Conservation (phyloP, 2,329 filamentous ascomycete genomes). For the Botrytis medusae region DNA sequence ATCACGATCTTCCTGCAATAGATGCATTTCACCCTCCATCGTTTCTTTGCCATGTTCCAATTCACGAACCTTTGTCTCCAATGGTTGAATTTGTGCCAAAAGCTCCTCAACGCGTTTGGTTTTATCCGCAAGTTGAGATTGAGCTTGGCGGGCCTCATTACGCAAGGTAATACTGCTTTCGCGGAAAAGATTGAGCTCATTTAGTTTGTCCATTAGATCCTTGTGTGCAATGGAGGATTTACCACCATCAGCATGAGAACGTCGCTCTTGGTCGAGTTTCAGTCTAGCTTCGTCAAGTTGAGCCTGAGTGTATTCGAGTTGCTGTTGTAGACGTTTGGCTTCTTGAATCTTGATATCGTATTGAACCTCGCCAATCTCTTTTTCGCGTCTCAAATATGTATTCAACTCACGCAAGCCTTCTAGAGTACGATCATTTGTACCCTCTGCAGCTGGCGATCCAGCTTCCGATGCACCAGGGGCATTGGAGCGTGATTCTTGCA, state of each 20-base stretch:
- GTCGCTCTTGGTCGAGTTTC: slow-evolving; percentile 87
- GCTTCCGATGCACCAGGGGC: slow-evolving; percentile 53
- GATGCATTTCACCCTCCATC: slow-evolving; percentile 70
- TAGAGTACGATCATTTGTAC: slow-evolving; percentile 57
- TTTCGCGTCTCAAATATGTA: slow-evolving; percentile 87
- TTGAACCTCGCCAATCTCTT: slow-evolving; percentile 97
- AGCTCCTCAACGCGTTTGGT: slow-evolving; percentile 73
- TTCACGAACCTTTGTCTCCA: slow-evolving; percentile 77
- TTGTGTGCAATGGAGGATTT: slow-evolving; percentile 77
- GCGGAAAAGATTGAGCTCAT: slow-evolving; percentile 92
- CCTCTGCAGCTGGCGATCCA: slow-evolving; percentile 41
- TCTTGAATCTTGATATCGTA: slow-evolving; percentile 88
- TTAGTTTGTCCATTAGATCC: slow-evolving; percentile 90
- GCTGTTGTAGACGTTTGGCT: slow-evolving; percentile 82
- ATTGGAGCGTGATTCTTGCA: slow-evolving; percentile 72
- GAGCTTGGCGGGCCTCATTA: slow-evolving; percentile 78
- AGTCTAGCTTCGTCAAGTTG: slow-evolving; percentile 87
- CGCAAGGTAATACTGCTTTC: slow-evolving; percentile 92
- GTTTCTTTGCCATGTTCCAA: slow-evolving; percentile 77
- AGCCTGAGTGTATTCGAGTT: slow-evolving; percentile 80
- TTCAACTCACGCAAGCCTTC: slow-evolving; percentile 88
- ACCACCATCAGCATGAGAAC: slow-evolving; percentile 69
- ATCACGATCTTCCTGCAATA: slow-evolving; percentile 88
- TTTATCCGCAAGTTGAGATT: slow-evolving; percentile 74
- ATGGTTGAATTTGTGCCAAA: slow-evolving; percentile 72